phyloP scores from a whole-genome alignment of 495 filamentous ascomycete species.

The Parathielavia appendiculata region DNA sequence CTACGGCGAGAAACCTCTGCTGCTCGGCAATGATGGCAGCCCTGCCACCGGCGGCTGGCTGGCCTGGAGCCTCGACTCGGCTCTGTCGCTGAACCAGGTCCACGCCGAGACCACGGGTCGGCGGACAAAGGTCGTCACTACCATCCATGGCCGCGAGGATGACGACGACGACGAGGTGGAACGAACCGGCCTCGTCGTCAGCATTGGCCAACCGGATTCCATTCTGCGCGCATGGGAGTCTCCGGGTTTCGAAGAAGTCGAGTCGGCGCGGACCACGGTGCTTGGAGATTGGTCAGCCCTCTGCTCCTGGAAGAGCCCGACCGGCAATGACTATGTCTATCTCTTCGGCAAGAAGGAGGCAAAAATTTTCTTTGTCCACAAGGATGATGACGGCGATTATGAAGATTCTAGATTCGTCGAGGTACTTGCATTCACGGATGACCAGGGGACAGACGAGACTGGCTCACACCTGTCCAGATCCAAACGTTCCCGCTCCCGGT shows the following conservation, averaged over 20 bases:
- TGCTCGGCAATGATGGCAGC: constrained; percentile 13
- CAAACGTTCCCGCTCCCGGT: constrained; percentile 2
- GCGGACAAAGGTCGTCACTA: constrained; percentile 11
- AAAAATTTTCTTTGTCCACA: constrained; percentile 3
- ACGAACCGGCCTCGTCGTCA: constrained; percentile 1
- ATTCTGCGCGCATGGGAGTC: constrained; percentile 7
- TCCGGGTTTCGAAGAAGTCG: constrained; percentile 6
- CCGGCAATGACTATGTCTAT: constrained; percentile 3
- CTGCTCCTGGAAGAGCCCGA: constrained; percentile 14
- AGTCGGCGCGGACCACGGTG: constrained; percentile 5
- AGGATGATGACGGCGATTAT: constrained; percentile 2
- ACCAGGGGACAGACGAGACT: not conserved
- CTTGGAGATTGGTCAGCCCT: constrained; percentile 14
- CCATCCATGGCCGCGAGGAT: constrained; percentile 1
- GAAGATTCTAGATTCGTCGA: constrained; percentile 4
- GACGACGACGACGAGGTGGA: not conserved
- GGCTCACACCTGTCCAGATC: constrained; percentile 2
- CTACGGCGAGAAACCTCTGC: constrained; percentile 10
- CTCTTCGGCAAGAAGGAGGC: constrained; percentile 13
- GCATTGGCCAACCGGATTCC: constrained; percentile 11
- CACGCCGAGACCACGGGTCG: constrained; percentile 11
- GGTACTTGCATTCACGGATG: not conserved
- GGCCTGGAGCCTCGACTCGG: constrained; percentile 10
- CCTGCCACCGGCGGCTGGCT: constrained; percentile 6
- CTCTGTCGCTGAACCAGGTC: not conserved